These are phyloP conservation scores for Eutrema heterophyllum DNA, from an alignment of 345 rosid genomes.

Conservation along the genomic window DNA sequence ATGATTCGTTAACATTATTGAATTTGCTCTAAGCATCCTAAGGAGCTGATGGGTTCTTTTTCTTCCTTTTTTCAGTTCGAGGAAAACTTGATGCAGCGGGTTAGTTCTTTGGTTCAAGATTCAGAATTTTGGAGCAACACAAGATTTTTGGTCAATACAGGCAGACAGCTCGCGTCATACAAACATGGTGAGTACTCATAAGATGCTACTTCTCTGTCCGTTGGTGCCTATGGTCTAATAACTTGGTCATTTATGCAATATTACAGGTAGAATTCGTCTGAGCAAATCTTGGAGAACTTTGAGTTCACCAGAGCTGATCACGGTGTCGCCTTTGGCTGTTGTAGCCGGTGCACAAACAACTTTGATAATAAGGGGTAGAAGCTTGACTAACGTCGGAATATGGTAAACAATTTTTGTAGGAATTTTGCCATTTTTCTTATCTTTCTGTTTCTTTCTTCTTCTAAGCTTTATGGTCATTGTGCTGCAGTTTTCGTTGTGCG, in stretches of 20 bases:
- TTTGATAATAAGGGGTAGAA: constrained; percentile 65
- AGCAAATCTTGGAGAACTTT: constrained; percentile 69
- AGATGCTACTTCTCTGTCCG: not conserved
- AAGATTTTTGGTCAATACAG: constrained; percentile 63
- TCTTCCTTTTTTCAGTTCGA: constrained; percentile 50
- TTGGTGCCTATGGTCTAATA: not conserved
- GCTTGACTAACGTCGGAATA: constrained; percentile 55
- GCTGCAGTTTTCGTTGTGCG: constrained; percentile 62
- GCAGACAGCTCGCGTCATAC: constrained; percentile 62
- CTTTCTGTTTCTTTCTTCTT: not conserved
- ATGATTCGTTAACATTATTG: not conserved
- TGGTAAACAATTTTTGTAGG: constrained; percentile 33
- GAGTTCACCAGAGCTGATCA: constrained; percentile 70
- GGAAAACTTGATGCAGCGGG: constrained; percentile 44
- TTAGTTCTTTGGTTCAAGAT: constrained; percentile 49
- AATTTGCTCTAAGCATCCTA: constrained; percentile 26
- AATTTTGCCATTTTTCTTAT: not conserved
- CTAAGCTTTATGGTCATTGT: not conserved
- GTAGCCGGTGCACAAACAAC: constrained; percentile 63
- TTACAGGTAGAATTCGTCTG: constrained; percentile 56
- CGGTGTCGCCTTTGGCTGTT: constrained; percentile 69
- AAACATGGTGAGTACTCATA: constrained; percentile 49
- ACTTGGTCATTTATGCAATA: constrained; percentile 5
- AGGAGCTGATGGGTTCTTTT: constrained; percentile 1
- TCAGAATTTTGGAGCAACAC: constrained; percentile 72